Base-by-base conservation (phyloP, 2,329 filamentous ascomycete genomes). In the Hymenoscyphus salicellus region DNA sequence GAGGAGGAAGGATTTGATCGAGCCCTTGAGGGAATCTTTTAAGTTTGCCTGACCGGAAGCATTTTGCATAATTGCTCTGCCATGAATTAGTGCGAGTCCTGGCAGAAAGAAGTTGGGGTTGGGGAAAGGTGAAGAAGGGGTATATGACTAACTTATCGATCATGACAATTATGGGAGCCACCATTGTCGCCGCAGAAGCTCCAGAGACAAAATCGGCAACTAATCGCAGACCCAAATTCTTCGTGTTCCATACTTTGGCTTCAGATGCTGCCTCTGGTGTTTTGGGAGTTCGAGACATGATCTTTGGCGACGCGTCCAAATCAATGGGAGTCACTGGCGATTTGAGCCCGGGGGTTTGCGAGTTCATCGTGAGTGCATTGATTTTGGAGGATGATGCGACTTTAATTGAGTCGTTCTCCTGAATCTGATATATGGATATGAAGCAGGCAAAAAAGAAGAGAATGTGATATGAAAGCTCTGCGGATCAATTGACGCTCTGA, bases 131-230 rank as follows among this genome's bases (percentile, higher is more conserved):
- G 61, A 23, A 41, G 61, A 5, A 38, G 38, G 43, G 55, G 62
- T n/a, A 20, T 23, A 55, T 56, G 30, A 64, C 67, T 64, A 8
- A 93, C 90, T 89, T 87, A 77, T 97, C 93, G 77, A 97, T 95
- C 69, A 95, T 89, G 43, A 90, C 90, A 68, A 97, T 94, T 46
- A 96, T 75, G 1, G 93, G 93, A 62, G 93, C 92, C 58, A 97
- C 89, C 66, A 95, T 79, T 6, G 84, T 84, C 1, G 89, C 92
- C 11, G 93, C 91, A 56, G 85, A 84, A 1, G 85, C 83, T 1
- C 92, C 93, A 72, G 89, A 88, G 55, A 84, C 77, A 26, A 85
- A 77, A 79, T 97, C 92, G 17, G 87, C 84, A 55, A 82, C 85
- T 14, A 96, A 74, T 61, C 92, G 84, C 69, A 83, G 76, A 16